Percentiles rank a stretch among this genome's conserved stretches.
Conservation (phyloP, 2,329 filamentous ascomycete species). For the Diplodia mutila region DNA sequence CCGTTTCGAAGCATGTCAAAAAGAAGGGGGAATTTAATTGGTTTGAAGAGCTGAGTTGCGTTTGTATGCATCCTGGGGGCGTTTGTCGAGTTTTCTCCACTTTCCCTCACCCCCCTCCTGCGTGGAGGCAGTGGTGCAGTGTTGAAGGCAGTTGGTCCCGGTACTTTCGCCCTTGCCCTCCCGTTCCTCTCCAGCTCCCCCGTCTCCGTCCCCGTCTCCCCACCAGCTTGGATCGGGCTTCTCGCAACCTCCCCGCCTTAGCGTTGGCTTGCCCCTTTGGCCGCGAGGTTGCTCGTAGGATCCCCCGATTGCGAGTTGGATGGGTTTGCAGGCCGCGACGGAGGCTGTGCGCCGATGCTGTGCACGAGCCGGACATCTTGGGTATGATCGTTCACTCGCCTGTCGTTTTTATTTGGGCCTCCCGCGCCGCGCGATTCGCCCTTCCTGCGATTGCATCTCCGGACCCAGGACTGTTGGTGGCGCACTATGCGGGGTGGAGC, state of each 20-base stretch:
- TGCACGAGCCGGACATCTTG: conserved; percentile 47
- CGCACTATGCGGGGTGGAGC: conserved; percentile 31
- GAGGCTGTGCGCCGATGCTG: conserved; percentile 24
- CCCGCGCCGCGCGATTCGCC: conserved; percentile 35
- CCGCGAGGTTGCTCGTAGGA: conserved; percentile 40
- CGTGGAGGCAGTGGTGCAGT: conserved; percentile 26
- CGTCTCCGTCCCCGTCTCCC: conserved; percentile 31
- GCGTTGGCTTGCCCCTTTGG: conserved; percentile 46
- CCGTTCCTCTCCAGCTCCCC: conserved; percentile 46
- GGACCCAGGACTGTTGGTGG: conserved; percentile 43
- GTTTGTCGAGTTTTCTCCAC: conserved; percentile 30
- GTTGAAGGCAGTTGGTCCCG: conserved; percentile 27
- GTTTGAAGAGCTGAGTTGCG: conserved; percentile 39
- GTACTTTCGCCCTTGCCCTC: conserved; percentile 44
- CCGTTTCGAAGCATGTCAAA: background rate
- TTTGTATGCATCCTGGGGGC: conserved; percentile 38
- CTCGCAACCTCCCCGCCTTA: conserved; percentile 35
- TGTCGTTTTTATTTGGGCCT: conserved; percentile 30
- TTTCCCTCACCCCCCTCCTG: conserved; percentile 29
- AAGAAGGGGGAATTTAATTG: conserved; percentile 36
- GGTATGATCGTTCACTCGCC: conserved; percentile 50
- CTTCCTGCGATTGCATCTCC: conserved; percentile 42
- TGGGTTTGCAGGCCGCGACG: conserved; percentile 6
- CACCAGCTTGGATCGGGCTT: background rate
- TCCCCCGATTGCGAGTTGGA: conserved; percentile 26